Conservation (phyloP, 1,284 basidiomycete genomes). For the Kalmanozyma brasiliensis region DNA sequence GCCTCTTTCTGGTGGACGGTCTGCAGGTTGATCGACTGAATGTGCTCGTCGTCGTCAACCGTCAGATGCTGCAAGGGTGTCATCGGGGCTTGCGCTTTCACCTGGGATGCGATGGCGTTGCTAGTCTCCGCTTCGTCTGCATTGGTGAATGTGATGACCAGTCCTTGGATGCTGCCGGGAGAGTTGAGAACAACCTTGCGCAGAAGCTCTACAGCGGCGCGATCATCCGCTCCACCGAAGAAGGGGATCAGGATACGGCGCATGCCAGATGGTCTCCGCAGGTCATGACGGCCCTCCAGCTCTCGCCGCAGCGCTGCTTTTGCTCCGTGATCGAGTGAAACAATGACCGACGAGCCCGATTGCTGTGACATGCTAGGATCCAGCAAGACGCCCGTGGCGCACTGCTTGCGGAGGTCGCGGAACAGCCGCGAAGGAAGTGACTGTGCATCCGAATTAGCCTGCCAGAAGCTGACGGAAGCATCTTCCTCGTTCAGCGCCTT, state of each 20-base stretch:
- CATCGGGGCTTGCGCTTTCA: conserved; percentile 2
- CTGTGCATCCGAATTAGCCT: conserved; percentile 39
- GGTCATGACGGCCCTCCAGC: conserved; percentile 17
- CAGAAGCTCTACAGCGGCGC: conserved; percentile 43
- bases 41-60: conserved; percentile 29
- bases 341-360: neutral
- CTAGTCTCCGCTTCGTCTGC: neutral
- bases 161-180: conserved; percentile 29
- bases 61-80: conserved; percentile 1
- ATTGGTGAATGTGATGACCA: conserved; percentile 34
- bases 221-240: conserved; percentile 52
- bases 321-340: neutral
- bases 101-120: neutral
- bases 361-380: conserved; percentile 31
- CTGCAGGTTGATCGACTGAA: conserved; percentile 40
- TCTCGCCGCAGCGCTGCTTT: conserved; percentile 6
- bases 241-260: conserved; percentile 47
- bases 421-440: conserved; percentile 39
- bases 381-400: conserved; percentile 40
- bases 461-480: conserved; percentile 33
- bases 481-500: conserved; percentile 40
- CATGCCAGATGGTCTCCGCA: conserved; percentile 15
- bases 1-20: conserved; percentile 46
- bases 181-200: conserved; percentile 23
- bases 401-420: conserved; percentile 26